phyloP scores from a whole-genome alignment of 257 asterid genomes.

The Plantago elongata region DNA sequence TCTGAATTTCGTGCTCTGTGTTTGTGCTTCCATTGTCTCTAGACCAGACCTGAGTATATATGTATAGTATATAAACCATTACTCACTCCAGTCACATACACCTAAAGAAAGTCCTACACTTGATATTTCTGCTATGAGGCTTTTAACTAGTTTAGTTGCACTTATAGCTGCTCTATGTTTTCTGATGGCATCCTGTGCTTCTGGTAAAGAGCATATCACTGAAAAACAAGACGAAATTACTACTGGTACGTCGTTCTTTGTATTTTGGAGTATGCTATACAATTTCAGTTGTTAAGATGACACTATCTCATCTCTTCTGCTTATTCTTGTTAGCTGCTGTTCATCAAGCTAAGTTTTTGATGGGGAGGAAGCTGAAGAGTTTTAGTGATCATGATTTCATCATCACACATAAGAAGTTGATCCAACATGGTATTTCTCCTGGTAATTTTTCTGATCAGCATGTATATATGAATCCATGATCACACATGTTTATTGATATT shows the following conservation, averaged over 20 bases:
- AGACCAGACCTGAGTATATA: too few species aligned
- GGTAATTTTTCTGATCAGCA: conserved; percentile 23
- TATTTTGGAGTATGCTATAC: neutral
- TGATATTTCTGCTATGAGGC: conserved; percentile 24
- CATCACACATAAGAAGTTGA: conserved; percentile 28
- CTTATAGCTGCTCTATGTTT: conserved; percentile 29
- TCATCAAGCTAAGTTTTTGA: conserved; percentile 25
- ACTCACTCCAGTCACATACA: conserved; percentile 29
- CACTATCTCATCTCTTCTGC: neutral
- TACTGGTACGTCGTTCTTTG: neutral
- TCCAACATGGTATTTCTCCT: conserved; percentile 28
- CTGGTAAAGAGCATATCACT: conserved; percentile 13
- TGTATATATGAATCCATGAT: too few species aligned
- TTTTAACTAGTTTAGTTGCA: conserved; percentile 22
- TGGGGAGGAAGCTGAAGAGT: conserved; percentile 48
- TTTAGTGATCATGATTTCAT: conserved; percentile 27
- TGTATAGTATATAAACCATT: too few species aligned
- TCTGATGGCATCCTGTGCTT: conserved; percentile 25
- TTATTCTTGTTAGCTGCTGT: conserved; percentile 23
- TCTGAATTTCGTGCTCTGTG: conserved; percentile 77
- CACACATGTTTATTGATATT: too few species aligned
- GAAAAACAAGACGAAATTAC: conserved; percentile 28
- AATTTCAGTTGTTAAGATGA: neutral
- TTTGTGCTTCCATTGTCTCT: conserved; percentile 29
- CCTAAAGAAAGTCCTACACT: conserved; percentile 13